Evolutionary conservation across 2,329 filamentous ascomycete species (phyloP), one percentile per base, ranked within the genome.

Genomic region (Colletotrichum cordylinicola): DNA sequence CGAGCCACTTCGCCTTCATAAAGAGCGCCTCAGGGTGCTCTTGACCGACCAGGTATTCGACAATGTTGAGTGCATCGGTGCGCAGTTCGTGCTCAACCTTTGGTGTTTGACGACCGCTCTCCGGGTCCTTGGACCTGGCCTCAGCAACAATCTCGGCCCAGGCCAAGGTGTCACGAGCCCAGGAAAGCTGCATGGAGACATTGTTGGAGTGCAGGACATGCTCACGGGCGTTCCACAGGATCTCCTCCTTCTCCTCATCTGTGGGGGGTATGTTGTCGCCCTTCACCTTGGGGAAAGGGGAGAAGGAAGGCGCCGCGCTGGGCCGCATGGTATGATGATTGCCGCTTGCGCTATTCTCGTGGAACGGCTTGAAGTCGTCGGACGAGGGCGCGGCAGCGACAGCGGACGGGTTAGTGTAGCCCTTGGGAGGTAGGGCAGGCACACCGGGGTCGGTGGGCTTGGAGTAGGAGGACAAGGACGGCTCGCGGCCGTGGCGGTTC

Each of bases 1-100:
- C 97, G 67, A 98, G 89, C 97, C 97, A 99, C 90, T 98, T 98
- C 75, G 96, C 95, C 80, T 93, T 93, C 88, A 98, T 95, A 83
- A 98, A 99, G 79, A 98, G 92, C 29, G 97, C 97, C 82, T 97
- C 96, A 29, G 97, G 97, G 80, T 99, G 97, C 78, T 94, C 92
- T 84, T 99, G 97, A 68, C 96, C 94, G 29, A 96, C 94, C 43
- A 99, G 88, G 83, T 98, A 98, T 72, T 91, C 91, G 80, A 98
- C 94, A 77, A 99, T 97, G 82, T 96, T 98, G 86, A 98, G 90
- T 37, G 97, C 96, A 83, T 99, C 97, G 66, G 94, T 87, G 77
- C 94, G 93, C 78, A 99, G 88, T 81, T 98, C 95, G 82, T 98
- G 96, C 84, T 98, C 96, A 74, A 95, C 92, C 76, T 93, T 93